These are phyloP conservation scores for Globisporangium cylindrosporum DNA, from an alignment of 352 stramenopile genomes.

Conservation along the genomic window DNA sequence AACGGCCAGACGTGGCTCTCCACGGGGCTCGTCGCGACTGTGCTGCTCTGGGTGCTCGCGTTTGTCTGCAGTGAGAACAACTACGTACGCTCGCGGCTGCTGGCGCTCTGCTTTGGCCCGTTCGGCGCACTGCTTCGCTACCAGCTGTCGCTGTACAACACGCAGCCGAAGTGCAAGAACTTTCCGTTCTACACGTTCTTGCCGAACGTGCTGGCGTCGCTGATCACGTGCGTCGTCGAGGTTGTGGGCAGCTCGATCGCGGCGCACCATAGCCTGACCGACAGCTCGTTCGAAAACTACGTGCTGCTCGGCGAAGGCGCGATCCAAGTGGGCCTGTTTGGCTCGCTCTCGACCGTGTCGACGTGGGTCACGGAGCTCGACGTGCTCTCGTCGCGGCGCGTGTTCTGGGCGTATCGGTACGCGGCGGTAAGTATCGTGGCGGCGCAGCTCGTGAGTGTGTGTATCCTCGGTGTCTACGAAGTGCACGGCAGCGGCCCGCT, in stretches of 20 bases:
- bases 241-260: slow-evolving; percentile 35
- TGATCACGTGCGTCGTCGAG: slow-evolving; percentile 42
- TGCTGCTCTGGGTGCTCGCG: slow-evolving; percentile 39
- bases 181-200: slow-evolving; percentile 67
- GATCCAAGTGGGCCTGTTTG: slow-evolving; percentile 49
- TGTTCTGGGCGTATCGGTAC: slow-evolving; percentile 57
- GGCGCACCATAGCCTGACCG: slow-evolving; percentile 21
- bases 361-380: slow-evolving; percentile 68
- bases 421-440: slow-evolving; percentile 43
- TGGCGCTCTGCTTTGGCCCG: slow-evolving; percentile 53
- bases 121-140: slow-evolving; percentile 59
- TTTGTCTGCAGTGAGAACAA: slow-evolving; percentile 41
- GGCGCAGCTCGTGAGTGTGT: slow-evolving; percentile 53
- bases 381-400: slow-evolving; percentile 35
- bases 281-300: slow-evolving; percentile 33
- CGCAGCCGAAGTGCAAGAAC: slow-evolving; percentile 38
- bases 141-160: slow-evolving; percentile 55
- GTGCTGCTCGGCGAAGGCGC: slow-evolving; percentile 44
- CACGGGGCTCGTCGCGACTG: slow-evolving; percentile 24
- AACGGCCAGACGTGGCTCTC: slow-evolving; percentile 27
- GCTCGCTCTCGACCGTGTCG: slow-evolving; percentile 70
- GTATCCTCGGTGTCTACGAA: slow-evolving; percentile 50
- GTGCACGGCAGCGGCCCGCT: slow-evolving; percentile 39
- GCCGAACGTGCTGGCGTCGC: slow-evolving; percentile 55
- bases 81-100: slow-evolving; percentile 45